These are phyloP conservation scores for Termitomyces sp. DNA, from an alignment of 768 basidiomycete species.

Conservation along the genomic window DNA sequence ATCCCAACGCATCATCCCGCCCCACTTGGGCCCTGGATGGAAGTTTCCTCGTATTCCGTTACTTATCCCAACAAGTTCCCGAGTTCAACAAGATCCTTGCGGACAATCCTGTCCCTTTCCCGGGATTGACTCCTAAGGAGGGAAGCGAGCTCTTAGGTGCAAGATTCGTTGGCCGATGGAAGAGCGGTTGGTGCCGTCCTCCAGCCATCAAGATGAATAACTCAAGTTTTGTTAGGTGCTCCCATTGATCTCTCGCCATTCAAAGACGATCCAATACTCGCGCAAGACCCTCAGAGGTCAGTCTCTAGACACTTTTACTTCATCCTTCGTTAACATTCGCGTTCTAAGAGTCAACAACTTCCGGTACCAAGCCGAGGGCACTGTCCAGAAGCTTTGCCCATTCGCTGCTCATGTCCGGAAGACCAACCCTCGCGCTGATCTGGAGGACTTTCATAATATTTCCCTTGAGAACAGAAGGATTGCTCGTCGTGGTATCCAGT, in stretches of 20 bases:
- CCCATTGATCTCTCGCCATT: constrained; percentile 41
- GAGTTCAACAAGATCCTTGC: constrained; percentile 44
- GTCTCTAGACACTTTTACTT: not conserved
- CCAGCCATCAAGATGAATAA: not conserved
- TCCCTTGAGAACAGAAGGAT: constrained; percentile 30
- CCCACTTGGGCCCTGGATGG: constrained; percentile 43
- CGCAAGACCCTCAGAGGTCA: constrained; percentile 28
- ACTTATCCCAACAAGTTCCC: constrained; percentile 45
- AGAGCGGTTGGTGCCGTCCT: constrained; percentile 33
- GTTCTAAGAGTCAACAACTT: constrained; percentile 35
- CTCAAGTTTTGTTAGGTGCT: constrained; percentile 24
- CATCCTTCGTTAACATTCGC: not conserved
- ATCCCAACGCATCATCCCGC: constrained; percentile 18
- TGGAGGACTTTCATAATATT: constrained; percentile 19
- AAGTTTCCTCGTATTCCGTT: constrained; percentile 46
- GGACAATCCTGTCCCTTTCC: constrained; percentile 30
- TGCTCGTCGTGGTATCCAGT: constrained; percentile 43
- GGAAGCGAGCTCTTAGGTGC: constrained; percentile 48
- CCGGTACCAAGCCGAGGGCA: constrained; percentile 27
- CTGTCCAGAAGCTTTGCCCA: constrained; percentile 34
- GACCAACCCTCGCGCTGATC: constrained; percentile 39
- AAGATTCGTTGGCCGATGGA: constrained; percentile 49
- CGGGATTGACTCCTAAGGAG: constrained; percentile 28
- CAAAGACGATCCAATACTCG: constrained; percentile 33
- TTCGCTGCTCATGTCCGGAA: constrained; percentile 45